Percentiles rank a stretch among this genome's conserved stretches.
These are phyloP conservation scores for Peribolospora kevripleyi DNA, from an alignment of 768 basidiomycete genomes.

Conservation along the genomic window DNA sequence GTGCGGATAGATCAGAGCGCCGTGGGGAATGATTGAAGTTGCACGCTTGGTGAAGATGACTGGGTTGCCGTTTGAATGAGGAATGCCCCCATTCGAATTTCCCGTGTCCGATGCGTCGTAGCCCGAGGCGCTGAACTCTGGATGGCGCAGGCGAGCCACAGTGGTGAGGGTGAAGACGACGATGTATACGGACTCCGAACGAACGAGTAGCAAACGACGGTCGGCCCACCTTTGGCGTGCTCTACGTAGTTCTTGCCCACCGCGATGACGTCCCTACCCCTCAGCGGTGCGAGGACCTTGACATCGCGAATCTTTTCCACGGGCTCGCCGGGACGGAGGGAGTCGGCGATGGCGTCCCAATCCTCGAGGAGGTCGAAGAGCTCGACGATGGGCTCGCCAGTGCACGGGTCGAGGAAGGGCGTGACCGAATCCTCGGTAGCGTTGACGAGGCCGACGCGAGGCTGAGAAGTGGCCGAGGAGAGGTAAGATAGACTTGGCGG, in stretches of 20 bases:
- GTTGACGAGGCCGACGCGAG: background rate
- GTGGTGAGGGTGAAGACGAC: background rate
- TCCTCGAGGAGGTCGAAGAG: background rate
- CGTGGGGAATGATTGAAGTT: constrained; percentile 14
- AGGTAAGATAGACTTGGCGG: background rate
- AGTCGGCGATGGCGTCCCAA: background rate
- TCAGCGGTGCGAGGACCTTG: constrained; percentile 12
- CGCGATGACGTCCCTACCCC: constrained; percentile 14
- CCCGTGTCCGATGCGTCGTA: constrained; percentile 10
- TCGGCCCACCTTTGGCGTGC: constrained; percentile 5
- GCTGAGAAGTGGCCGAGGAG: background rate
- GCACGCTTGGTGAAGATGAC: constrained; percentile 18
- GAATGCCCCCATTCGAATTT: background rate
- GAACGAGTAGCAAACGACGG: too few relatives aligned
- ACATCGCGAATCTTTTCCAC: constrained; percentile 19
- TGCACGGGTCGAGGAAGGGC: background rate
- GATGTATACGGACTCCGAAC: background rate
- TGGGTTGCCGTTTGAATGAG: background rate
- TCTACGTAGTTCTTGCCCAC: constrained; percentile 16
- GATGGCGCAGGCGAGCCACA: background rate
- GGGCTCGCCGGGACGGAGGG: constrained; percentile 22
- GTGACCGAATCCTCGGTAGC: background rate
- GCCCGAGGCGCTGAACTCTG: constrained; percentile 11
- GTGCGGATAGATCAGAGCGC: constrained; percentile 13
- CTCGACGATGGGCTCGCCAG: background rate